These are phyloP conservation scores for Euphorbia peplus DNA, from an alignment of 345 rosid species.

Conservation along the genomic window DNA sequence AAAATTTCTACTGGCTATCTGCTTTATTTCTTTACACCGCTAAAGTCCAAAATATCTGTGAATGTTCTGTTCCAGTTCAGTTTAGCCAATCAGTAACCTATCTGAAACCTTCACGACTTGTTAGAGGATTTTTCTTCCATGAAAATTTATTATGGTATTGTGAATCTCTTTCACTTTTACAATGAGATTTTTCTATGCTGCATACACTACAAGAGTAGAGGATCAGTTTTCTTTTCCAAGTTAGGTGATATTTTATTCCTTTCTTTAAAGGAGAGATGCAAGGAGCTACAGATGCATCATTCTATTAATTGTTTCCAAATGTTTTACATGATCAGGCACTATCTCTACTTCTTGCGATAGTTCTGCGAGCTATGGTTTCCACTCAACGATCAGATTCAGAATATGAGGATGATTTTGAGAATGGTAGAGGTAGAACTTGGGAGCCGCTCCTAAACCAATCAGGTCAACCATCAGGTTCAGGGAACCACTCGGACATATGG, in stretches of 20 bases:
- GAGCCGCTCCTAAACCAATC: conserved; percentile 74
- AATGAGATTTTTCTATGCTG: not conserved
- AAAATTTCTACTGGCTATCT: not conserved
- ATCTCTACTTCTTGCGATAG: conserved; percentile 60
- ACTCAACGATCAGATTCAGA: conserved; percentile 40
- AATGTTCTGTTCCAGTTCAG: not conserved
- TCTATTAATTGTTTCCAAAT: not conserved
- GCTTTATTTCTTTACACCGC: not conserved
- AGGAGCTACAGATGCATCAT: not conserved
- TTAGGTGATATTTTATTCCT: not conserved
- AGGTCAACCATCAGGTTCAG: conserved; percentile 55
- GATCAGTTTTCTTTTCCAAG: not conserved
- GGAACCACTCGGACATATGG: conserved; percentile 52
- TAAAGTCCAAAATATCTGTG: not conserved
- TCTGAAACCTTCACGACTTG: not conserved
- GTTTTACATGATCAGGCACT: conserved; percentile 46
- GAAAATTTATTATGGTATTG: not conserved
- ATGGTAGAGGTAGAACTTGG: conserved; percentile 49
- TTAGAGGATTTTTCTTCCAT: not conserved
- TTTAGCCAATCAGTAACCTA: not conserved
- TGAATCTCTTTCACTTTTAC: not conserved
- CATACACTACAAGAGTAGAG: too few species aligned
- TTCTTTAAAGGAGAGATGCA: not conserved
- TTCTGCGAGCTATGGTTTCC: conserved; percentile 72
- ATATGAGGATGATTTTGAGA: conserved; percentile 61